Evolutionary conservation across 2,329 filamentous ascomycete genomes (phyloP), one percentile per base, ranked within the genome.

Genomic region (Cucurbitaria berberidis): DNA sequence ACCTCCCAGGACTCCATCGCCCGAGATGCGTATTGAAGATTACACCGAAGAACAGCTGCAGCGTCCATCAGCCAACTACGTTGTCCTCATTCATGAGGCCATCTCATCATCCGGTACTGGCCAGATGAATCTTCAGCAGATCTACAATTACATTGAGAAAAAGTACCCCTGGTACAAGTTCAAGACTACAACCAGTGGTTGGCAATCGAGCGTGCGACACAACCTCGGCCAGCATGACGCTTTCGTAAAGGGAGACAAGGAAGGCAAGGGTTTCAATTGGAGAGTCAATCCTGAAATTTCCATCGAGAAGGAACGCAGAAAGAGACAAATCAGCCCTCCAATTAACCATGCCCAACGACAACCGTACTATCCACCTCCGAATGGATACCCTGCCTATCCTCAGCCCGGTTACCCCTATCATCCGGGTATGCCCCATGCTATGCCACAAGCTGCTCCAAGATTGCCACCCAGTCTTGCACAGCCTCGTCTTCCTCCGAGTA

Each of bases 31-130:
- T 11, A 80, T 83, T 36, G 83, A 83, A 45, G 88, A 89, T 63
- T 81, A 88, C 70, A 90, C 88, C 1, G 85, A 88, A 30, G 89
- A 92, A 66, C 87, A 92, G 74, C 79, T 92, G 45, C 84, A 86
- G 52, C 89, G 90, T 73, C 86, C 86, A 2, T 80, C 79, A 3
- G 81, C 83, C 55, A 87, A 86, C 29, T 88, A 88, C 63, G 84
- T 86, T 8, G 81, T 85, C 22, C 79, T 88, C 36, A 85, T 88
- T 47, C 85, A 86, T 61, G 85, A 87, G 67, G 82, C 82, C 13
- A 80, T 88, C 26, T 81, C 82, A 1, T 81, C 84, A 32, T 81
- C 84, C 32, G 76, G 77, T 24, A 81, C 76, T 18, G 79, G 79
- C 5, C 80, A 82, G 51, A 85, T 87, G 77, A 86, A 86, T 41